phyloP scores from a whole-genome alignment of 805 yeast genomes.

The Jamesozyma spencerorum region DNA sequence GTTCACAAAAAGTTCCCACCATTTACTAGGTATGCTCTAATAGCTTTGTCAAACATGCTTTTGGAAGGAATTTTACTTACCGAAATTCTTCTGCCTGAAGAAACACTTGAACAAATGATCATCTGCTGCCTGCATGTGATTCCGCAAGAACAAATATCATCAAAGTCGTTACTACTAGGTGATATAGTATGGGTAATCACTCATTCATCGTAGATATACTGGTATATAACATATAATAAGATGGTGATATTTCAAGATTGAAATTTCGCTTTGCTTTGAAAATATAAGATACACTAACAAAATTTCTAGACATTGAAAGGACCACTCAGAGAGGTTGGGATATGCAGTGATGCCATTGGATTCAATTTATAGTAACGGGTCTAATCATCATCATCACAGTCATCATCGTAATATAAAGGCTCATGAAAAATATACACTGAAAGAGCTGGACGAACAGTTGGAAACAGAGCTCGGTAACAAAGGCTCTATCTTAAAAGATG shows the following conservation, averaged over 20 bases:
- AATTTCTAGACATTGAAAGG: neutral
- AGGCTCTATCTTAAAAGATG: too few relatives aligned
- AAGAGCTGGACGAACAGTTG: neutral
- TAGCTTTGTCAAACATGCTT: slow-evolving; percentile 15
- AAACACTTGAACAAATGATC: slow-evolving; percentile 17
- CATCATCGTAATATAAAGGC: neutral
- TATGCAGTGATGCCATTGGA: slow-evolving; percentile 1
- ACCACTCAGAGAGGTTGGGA: neutral
- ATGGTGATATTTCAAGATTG: too few relatives aligned
- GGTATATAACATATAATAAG: too few relatives aligned
- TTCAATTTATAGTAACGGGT: neutral
- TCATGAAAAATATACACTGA: neutral
- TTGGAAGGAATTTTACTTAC: slow-evolving; percentile 21
- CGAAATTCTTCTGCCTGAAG: slow-evolving; percentile 17
- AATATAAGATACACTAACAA: neutral
- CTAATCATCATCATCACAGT: neutral
- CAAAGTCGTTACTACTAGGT: slow-evolving; percentile 16
- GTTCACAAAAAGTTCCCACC: slow-evolving; percentile 16
- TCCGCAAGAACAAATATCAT: slow-evolving; percentile 12
- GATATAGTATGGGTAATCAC: slow-evolving; percentile 14
- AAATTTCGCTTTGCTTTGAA: too few relatives aligned
- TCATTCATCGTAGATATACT: neutral
- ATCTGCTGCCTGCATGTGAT: slow-evolving; percentile 17
- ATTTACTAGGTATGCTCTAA: slow-evolving; percentile 15
- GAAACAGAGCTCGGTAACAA: neutral